Evolutionary conservation across 2,329 filamentous ascomycete species (phyloP).

Genomic region (Cytospora paraplurivora): DNA sequence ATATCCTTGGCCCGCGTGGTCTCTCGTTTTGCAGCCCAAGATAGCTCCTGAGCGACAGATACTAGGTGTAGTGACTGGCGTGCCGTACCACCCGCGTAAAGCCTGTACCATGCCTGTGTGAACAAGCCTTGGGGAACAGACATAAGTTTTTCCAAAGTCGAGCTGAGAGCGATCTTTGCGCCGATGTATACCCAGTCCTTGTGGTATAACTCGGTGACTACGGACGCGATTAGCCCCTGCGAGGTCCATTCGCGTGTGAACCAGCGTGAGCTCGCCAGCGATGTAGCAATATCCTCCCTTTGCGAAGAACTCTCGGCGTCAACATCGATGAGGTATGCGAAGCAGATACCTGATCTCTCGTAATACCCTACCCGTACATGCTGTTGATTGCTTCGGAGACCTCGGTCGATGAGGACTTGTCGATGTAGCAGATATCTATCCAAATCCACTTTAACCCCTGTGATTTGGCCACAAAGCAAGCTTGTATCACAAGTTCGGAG

Average conservation of each 20-base stretch:
- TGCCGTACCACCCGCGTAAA: constrained; percentile 24
- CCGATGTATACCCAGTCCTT: constrained; percentile 30
- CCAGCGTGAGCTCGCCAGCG: constrained; percentile 10
- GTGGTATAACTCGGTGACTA: constrained; percentile 32
- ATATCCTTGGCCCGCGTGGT: constrained; percentile 34
- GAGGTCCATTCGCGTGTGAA: constrained; percentile 27
- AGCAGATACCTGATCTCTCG: constrained; percentile 36
- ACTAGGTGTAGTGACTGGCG: constrained; percentile 24
- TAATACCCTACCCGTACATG: constrained; percentile 43
- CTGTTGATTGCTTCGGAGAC: constrained; percentile 42
- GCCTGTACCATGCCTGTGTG: constrained; percentile 21
- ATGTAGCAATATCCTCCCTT: background rate
- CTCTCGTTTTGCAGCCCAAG: constrained; percentile 34
- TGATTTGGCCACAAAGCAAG: constrained; percentile 37
- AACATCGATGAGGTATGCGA: constrained; percentile 40
- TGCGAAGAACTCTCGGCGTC: background rate
- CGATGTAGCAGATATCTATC: constrained; percentile 44
- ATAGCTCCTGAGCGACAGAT: constrained; percentile 33
- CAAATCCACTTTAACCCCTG: constrained; percentile 37
- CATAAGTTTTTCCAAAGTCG: constrained; percentile 30
- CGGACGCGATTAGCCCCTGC: constrained; percentile 32
- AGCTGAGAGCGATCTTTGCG: constrained; percentile 31
- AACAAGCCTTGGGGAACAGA: constrained; percentile 27
- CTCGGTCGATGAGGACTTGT: constrained; percentile 40
- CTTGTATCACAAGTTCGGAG: constrained; percentile 39